These are phyloP conservation scores for Penicillium glabrum DNA, from an alignment of 2,329 filamentous ascomycete species.

Conservation along the genomic window DNA sequence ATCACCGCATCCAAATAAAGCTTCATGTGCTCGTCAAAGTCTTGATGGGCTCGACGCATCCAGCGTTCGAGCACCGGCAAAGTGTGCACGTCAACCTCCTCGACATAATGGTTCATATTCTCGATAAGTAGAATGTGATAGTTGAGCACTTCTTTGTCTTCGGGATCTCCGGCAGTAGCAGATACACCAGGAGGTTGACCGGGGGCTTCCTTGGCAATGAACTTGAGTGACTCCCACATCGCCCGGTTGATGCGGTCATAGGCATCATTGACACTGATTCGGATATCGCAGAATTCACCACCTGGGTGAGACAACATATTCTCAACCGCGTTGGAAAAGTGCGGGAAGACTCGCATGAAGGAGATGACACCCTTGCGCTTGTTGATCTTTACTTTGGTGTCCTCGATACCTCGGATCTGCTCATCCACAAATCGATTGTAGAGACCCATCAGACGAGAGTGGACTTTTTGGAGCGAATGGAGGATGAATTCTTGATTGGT, in stretches of 20 bases:
- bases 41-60: slow-evolving; percentile 72
- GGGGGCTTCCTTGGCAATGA: slow-evolving; percentile 76
- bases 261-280: slow-evolving; percentile 77
- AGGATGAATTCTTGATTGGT: slow-evolving; percentile 92
- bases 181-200: slow-evolving; percentile 54
- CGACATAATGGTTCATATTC: slow-evolving; percentile 97
- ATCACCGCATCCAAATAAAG: slow-evolving; percentile 88
- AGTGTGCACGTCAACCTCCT: slow-evolving; percentile 76
- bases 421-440: slow-evolving; percentile 92
- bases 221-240: slow-evolving; percentile 96
- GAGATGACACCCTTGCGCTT: slow-evolving; percentile 96
- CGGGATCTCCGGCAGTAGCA: slow-evolving; percentile 60
- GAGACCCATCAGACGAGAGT: slow-evolving; percentile 69
- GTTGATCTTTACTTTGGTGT: slow-evolving; percentile 98
- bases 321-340: slow-evolving; percentile 79
- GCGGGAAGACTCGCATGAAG: slow-evolving; percentile 90
- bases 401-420: slow-evolving; percentile 92
- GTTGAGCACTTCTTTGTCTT: slow-evolving; percentile 96
- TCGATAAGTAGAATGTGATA: slow-evolving; percentile 97
- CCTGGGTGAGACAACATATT: slow-evolving; percentile 66
- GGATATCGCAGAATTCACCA: slow-evolving; percentile 64
- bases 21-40: slow-evolving; percentile 82
- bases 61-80: slow-evolving; percentile 79
- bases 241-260: slow-evolving; percentile 87
- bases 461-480: slow-evolving; percentile 74